phyloP scores from a whole-genome alignment of 768 basidiomycete species.

The Termitomyces sp. region DNA sequence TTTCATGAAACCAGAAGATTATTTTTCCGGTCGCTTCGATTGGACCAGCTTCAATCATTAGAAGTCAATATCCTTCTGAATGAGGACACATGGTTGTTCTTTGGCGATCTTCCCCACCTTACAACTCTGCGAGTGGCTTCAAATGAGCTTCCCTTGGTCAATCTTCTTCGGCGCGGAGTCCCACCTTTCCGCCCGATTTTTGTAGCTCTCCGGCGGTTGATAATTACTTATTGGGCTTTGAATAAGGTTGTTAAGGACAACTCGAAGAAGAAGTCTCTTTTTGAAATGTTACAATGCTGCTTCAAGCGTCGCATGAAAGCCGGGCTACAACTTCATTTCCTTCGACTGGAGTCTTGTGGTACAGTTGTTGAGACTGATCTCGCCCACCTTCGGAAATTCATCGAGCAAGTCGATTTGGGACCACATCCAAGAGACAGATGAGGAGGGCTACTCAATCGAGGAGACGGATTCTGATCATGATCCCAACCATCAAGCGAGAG shows the following conservation, averaged over 20 bases:
- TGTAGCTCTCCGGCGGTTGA: background rate
- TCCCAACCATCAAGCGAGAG: no score
- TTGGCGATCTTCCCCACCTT: background rate
- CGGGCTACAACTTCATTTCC: background rate
- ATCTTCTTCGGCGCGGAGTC: background rate
- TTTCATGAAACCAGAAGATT: background rate
- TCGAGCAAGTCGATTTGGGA: background rate
- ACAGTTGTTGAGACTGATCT: background rate
- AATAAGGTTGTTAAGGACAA: no score
- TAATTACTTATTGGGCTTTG: background rate
- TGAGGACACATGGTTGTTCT: background rate
- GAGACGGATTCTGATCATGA: background rate
- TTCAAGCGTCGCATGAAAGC: background rate
- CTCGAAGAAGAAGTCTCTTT: background rate
- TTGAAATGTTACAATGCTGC: background rate
- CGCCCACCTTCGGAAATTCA: background rate
- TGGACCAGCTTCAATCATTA: background rate
- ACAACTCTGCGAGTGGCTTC: background rate
- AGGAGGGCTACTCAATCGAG: no score
- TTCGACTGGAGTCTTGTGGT: background rate
- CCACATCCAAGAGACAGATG: no score
- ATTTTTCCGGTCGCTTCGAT: background rate
- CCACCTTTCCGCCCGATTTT: background rate
- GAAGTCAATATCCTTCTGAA: background rate
- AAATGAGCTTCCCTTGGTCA: background rate